phyloP scores from a whole-genome alignment of 169 alveolate genomes.

The Miamiensis avidus region DNA sequence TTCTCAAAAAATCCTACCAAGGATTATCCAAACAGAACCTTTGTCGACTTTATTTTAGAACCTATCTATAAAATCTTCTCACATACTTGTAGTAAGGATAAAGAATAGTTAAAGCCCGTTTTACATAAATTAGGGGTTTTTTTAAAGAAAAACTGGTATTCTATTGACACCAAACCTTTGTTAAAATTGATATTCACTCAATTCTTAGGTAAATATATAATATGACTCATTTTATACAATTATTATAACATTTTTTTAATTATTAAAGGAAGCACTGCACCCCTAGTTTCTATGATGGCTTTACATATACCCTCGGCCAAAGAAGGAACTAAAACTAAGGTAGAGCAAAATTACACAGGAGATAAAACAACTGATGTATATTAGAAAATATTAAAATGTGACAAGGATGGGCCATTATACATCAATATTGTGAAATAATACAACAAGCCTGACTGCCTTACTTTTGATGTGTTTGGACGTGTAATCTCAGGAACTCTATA shows the following conservation, averaged over 20 bases:
- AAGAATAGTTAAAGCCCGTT: constrained; percentile 90
- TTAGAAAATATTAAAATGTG: constrained; percentile 31
- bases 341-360: constrained; percentile 67
- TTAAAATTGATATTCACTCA: constrained; percentile 74
- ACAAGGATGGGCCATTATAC: constrained; percentile 88
- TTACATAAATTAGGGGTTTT: constrained; percentile 76
- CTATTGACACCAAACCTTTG: constrained; percentile 83
- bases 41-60: constrained; percentile 96
- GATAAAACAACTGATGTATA: constrained; percentile 61
- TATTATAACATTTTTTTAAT: not conserved
- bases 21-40: constrained; percentile 88
- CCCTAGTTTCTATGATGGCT: constrained; percentile 92
- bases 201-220: constrained; percentile 61
- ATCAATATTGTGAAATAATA: constrained; percentile 92
- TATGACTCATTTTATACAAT: not conserved
- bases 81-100: constrained; percentile 95
- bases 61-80: constrained; percentile 98
- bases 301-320: constrained; percentile 81
- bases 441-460: constrained; percentile 90
- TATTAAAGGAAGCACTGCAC: constrained; percentile 53
- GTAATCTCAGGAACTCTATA: constrained; percentile 96
- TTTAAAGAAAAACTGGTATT: constrained; percentile 79
- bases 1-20: constrained; percentile 53
- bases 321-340: constrained; percentile 68
- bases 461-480: constrained; percentile 96